A percentile compares a stretch with the other conserved stretches of the same genome.
Conservation (phyloP, 225 moss, liverwort and hornwort species). For the Thuidium tamariscinum region DNA sequence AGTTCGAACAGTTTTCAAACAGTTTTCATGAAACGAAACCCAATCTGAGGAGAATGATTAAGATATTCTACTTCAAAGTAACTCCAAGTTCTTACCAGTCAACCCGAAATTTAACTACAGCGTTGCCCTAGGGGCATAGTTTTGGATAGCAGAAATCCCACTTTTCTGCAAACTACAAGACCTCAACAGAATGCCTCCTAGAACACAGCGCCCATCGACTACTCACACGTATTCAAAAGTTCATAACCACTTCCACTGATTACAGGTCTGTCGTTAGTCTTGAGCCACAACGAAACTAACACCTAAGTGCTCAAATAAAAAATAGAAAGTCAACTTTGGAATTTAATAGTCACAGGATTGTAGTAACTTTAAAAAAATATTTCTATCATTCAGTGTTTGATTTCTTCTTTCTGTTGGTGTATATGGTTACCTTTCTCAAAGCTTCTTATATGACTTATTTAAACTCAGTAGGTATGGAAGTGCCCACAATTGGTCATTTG, state of each 20-base stretch:
- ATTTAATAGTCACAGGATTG: neutral
- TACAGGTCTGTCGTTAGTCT: neutral
- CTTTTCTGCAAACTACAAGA: neutral
- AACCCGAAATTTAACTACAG: neutral
- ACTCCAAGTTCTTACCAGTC: neutral
- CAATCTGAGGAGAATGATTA: neutral
- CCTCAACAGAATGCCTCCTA: neutral
- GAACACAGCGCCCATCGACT: neutral
- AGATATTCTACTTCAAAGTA: neutral
- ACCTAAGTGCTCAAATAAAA: neutral
- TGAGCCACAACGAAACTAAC: neutral
- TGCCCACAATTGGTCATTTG: neutral
- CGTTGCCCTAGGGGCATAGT: neutral
- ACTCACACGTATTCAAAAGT: neutral
- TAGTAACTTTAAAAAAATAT: neutral
- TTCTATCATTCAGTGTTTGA: neutral
- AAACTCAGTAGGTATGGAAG: neutral
- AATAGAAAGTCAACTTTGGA: no score
- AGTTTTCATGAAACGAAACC: neutral
- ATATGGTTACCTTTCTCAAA: neutral
- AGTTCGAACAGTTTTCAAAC: neutral
- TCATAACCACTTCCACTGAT: neutral
- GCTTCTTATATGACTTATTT: neutral
- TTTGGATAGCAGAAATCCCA: neutral
- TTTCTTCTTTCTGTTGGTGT: neutral